A percentile compares a stretch with the other conserved stretches of the same genome.
phyloP scores from a whole-genome alignment of 1,284 basidiomycete species.

The Leccinum griseonigrum region DNA sequence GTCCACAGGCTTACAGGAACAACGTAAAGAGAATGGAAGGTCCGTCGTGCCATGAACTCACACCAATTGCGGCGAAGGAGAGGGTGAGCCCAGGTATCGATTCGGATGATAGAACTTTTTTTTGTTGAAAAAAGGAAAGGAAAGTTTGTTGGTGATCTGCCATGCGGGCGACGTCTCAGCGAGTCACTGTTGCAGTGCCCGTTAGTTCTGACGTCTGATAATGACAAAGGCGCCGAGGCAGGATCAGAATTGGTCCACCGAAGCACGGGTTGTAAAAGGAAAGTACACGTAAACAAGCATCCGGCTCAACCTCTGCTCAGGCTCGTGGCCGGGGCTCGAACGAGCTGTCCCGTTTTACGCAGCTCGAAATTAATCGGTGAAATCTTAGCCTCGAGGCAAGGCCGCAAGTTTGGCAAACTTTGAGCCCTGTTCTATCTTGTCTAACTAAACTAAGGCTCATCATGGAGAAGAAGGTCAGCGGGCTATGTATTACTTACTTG shows the following conservation, averaged over 20 bases:
- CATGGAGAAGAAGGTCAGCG: neutral
- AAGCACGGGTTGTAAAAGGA: constrained; percentile 1
- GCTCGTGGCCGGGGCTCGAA: constrained; percentile 8
- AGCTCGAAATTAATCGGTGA: neutral
- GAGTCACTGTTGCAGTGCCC: constrained; percentile 4
- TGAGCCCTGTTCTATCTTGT: neutral
- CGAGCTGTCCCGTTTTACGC: neutral
- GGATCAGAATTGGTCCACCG: constrained; percentile 2
- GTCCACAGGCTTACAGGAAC: neutral
- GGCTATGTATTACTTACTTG: neutral
- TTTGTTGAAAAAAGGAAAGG: neutral
- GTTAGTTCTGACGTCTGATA: neutral
- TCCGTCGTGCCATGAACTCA: neutral
- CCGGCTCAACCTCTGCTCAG: neutral
- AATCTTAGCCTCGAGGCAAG: constrained; percentile 1
- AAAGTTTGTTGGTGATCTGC: neutral
- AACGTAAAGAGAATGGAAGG: constrained; percentile 1
- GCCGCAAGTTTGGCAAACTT: neutral
- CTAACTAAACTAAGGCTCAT: neutral
- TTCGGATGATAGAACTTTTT: neutral
- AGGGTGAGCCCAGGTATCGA: neutral
- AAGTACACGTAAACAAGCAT: constrained; percentile 6
- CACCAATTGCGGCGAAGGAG: neutral
- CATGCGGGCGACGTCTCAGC: neutral
- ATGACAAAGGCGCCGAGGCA: constrained; percentile 4